Evolutionary conservation across 306 rosid species (phyloP).

Genomic region (Fagus sylvatica): DNA sequence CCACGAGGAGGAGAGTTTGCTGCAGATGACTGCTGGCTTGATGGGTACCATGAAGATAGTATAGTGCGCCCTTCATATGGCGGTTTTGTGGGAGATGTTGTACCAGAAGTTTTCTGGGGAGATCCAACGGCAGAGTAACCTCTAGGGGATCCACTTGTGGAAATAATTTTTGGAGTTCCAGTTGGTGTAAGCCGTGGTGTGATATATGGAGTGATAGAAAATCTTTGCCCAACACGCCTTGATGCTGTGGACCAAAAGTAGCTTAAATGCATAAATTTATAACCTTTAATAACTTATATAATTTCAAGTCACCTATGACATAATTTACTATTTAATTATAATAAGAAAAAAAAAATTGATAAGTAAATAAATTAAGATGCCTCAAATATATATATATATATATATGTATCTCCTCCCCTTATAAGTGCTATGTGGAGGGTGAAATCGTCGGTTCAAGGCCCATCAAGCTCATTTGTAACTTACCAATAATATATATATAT

Average conservation of each 20-base stretch:
- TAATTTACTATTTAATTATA: too few relatives aligned
- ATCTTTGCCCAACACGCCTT: slow-evolving; percentile 55
- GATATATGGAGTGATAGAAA: slow-evolving; percentile 81
- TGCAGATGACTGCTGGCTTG: slow-evolving; percentile 99
- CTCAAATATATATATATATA: neutral
- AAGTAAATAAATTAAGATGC: neutral
- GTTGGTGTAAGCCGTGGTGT: slow-evolving; percentile 91
- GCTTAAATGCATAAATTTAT: slow-evolving; percentile 7
- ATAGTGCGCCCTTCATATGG: slow-evolving; percentile 64
- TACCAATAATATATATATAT: too few relatives aligned
- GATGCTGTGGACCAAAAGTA: slow-evolving; percentile 42
- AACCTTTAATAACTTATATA: neutral
- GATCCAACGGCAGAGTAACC: slow-evolving; percentile 70
- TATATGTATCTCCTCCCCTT: too few relatives aligned
- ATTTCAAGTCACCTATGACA: neutral
- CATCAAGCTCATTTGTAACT: too few relatives aligned
- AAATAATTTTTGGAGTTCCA: slow-evolving; percentile 83
- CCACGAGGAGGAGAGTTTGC: slow-evolving; percentile 93
- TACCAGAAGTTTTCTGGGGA: slow-evolving; percentile 64
- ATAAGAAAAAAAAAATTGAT: too few relatives aligned
- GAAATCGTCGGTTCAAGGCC: too few relatives aligned
- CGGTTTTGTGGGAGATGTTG: slow-evolving; percentile 72
- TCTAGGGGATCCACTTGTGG: slow-evolving; percentile 79
- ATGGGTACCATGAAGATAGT: slow-evolving; percentile 81
- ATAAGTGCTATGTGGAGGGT: too few relatives aligned